phyloP scores from a whole-genome alignment of 495 filamentous ascomycete species.

The Talaromyces wortmannii region DNA sequence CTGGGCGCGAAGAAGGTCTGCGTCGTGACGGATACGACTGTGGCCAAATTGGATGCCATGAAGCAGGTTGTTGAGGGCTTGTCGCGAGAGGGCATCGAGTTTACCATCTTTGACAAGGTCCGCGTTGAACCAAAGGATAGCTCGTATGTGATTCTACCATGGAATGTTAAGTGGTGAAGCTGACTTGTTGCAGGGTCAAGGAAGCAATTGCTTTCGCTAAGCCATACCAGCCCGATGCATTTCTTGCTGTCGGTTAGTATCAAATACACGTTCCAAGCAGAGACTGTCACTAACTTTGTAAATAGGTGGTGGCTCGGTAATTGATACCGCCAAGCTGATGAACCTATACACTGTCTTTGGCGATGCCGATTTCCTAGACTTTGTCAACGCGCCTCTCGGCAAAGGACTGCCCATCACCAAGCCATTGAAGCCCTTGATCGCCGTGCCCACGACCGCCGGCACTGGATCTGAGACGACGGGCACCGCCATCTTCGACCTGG shows the following conservation, averaged over 20 bases:
- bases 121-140: conserved; percentile 89
- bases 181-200: conserved; percentile 50
- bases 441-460: conserved; percentile 91
- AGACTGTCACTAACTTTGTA: conserved; percentile 1
- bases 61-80: conserved; percentile 73
- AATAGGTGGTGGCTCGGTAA: conserved; percentile 64
- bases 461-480: conserved; percentile 95
- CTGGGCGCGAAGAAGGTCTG: conserved; percentile 79
- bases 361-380: conserved; percentile 87
- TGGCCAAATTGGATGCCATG: conserved; percentile 77
- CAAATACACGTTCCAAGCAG: background rate
- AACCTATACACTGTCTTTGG: conserved; percentile 89
- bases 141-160: conserved; percentile 46
- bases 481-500: conserved; percentile 95
- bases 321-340: conserved; percentile 98
- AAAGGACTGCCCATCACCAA: conserved; percentile 77
- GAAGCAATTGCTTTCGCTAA: conserved; percentile 83
- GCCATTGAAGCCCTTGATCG: conserved; percentile 76
- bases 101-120: conserved; percentile 70
- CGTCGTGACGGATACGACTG: conserved; percentile 81
- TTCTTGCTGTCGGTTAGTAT: conserved; percentile 75
- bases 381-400: conserved; percentile 93
- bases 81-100: conserved; percentile 67
- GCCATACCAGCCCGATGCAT: conserved; percentile 73
- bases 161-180: background rate